phyloP scores from a whole-genome alignment of 768 basidiomycete genomes.

The Paxillus ammoniavirescens region DNA sequence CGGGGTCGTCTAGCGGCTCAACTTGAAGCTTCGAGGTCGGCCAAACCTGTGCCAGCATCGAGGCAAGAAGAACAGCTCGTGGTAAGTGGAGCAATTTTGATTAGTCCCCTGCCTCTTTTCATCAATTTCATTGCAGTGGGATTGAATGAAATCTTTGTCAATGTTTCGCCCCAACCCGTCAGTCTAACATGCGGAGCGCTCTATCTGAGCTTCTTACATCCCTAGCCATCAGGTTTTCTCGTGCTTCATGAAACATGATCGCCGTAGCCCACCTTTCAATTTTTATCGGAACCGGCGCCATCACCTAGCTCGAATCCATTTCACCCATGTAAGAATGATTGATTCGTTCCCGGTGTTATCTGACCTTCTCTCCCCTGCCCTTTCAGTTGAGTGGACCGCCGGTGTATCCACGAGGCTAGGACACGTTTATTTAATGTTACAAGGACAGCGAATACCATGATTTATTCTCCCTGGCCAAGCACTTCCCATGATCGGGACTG shows the following conservation, averaged over 20 bases:
- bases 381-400: constrained; percentile 19
- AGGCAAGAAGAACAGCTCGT: constrained; percentile 42
- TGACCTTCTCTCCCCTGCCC: constrained; percentile 7
- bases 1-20: constrained; percentile 43
- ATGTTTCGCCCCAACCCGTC: constrained; percentile 18
- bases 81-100: constrained; percentile 36
- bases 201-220: constrained; percentile 19
- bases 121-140: constrained; percentile 39
- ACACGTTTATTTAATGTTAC: constrained; percentile 34
- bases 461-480: constrained; percentile 2
- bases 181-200: constrained; percentile 23
- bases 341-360: constrained; percentile 32
- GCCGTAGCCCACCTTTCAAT: constrained; percentile 27
- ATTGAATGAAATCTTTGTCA: constrained; percentile 31
- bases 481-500: constrained; percentile 28
- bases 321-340: constrained; percentile 24
- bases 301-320: constrained; percentile 23
- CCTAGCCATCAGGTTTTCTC: constrained; percentile 34
- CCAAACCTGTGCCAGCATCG: constrained; percentile 36
- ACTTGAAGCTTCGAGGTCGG: constrained; percentile 38
- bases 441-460: constrained; percentile 19
- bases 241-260: constrained; percentile 32
- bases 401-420: constrained; percentile 28
- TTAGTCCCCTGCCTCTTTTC: constrained; percentile 24
- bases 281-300: constrained; percentile 32